Base-by-base conservation (phyloP, 805 yeast species). In the Metschnikowia hibisci region DNA sequence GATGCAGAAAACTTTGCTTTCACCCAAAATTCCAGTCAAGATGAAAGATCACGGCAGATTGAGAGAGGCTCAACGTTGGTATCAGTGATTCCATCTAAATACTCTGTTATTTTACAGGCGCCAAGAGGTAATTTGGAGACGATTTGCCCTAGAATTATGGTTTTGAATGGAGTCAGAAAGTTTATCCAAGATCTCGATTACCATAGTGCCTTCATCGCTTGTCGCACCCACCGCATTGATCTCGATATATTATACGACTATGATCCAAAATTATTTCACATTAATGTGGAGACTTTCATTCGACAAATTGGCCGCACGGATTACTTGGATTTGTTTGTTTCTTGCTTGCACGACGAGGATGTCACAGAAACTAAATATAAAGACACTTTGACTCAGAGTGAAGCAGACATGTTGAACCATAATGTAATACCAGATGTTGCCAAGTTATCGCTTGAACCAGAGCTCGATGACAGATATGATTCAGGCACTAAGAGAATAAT, bases 101-200 rank as follows among this genome's bases (percentile, higher is more conserved):
- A 89, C 44, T 76, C 90, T 0, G 89, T 95, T 14, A 81, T 87
- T 4, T 70, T 93, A 41, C 96, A 93, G 62, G 96, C 96, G 4
- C 95, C 95, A 46, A 78, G 99, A 61, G 99, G 99, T 48, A 93
- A 93, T 57, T 68, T 93, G 52, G 99, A 93, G 63, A 89, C 98
- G 0, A 85, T 93, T 14, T 82, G 80, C 56, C 99, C 99, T 11
- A 76, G 99, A 61, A 85, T 93, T 35, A 81, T 93, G 84, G 95
- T 91, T 3, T 67, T 93, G 31, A 76, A 86, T 10, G 93, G 84
- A 16, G 95, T 93, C 20, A 77, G 99, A 51, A 71, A 75, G 27
- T 74, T 75, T 51, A 87, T 93, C 47, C 69, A 74, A 27, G 65
- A 69, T 0, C 70, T 64, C 44, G 67, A 78, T 28, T 93, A 84